Conservation (phyloP, 1,139 yeast species). For the Yamadazyma jaroonii region DNA sequence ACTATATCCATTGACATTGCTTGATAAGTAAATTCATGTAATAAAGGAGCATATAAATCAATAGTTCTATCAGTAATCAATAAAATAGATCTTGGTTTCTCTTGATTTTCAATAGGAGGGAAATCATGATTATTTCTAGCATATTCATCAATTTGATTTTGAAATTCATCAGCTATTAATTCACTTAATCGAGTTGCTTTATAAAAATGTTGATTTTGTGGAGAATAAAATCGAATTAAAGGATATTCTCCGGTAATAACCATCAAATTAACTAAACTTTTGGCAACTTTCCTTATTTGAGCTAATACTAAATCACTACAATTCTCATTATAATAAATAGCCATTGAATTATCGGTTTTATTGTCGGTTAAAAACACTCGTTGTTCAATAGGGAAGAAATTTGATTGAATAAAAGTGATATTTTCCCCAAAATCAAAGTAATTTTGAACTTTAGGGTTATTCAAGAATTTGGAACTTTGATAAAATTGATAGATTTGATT, state of each 20-base stretch:
- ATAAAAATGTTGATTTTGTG: constrained; percentile 39
- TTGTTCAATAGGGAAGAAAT: constrained; percentile 35
- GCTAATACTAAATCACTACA: constrained; percentile 61
- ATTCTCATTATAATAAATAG: constrained; percentile 66
- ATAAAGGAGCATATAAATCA: constrained; percentile 78
- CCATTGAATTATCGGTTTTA: constrained; percentile 55
- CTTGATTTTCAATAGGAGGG: constrained; percentile 52
- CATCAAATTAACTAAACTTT: constrained; percentile 66
- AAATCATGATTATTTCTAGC: constrained; percentile 67
- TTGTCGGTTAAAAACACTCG: constrained; percentile 39
- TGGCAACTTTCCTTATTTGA: constrained; percentile 60
- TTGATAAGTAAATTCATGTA: constrained; percentile 93
- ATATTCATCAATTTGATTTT: constrained; percentile 68
- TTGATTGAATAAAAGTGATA: constrained; percentile 26
- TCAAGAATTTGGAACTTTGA: constrained; percentile 26
- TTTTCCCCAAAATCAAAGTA: constrained; percentile 31
- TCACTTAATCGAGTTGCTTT: constrained; percentile 67
- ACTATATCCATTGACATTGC: constrained; percentile 85
- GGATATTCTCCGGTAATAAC: constrained; percentile 87
- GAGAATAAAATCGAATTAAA: constrained; percentile 67
- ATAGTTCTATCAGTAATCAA: constrained; percentile 78
- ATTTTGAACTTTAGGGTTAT: constrained; percentile 27
- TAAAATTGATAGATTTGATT: constrained; percentile 23
- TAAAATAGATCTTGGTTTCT: constrained; percentile 69
- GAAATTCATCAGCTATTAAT: constrained; percentile 72